These are phyloP conservation scores for Sporothrix brunneoviolacea DNA, from an alignment of 2,329 filamentous ascomycete genomes.

Conservation along the genomic window DNA sequence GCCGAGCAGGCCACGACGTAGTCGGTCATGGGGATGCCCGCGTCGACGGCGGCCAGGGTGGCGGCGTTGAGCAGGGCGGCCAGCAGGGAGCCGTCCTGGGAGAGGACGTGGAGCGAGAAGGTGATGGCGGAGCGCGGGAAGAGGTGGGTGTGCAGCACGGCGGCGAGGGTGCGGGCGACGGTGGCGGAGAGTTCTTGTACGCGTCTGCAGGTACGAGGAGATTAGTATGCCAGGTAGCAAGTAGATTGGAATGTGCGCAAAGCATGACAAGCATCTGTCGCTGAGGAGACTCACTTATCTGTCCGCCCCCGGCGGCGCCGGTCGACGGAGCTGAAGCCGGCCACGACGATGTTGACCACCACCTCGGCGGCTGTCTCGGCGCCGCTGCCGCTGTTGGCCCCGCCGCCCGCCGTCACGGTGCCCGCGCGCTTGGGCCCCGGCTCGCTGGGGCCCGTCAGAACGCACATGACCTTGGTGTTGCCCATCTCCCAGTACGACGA, in stretches of 20 bases:
- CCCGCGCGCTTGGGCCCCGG: slow-evolving; percentile 32
- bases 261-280: too few relatives aligned
- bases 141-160: slow-evolving; percentile 74
- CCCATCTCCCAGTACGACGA: slow-evolving; percentile 94
- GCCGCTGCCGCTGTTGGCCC: slow-evolving; percentile 22
- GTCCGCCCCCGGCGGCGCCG: slow-evolving; percentile 66
- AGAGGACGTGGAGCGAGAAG: slow-evolving; percentile 79
- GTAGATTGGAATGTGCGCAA: too few relatives aligned
- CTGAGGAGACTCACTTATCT: slow-evolving; percentile 61
- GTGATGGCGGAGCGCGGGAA: slow-evolving; percentile 84
- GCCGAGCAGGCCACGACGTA: slow-evolving; percentile 86
- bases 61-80: slow-evolving; percentile 86
- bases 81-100: slow-evolving; percentile 82
- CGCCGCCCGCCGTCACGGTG: slow-evolving; percentile 15
- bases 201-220: slow-evolving; percentile 49
- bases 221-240: too few relatives aligned
- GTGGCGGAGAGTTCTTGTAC: slow-evolving; percentile 75
- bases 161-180: slow-evolving; percentile 68
- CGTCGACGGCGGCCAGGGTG: slow-evolving; percentile 87
- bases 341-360: slow-evolving; percentile 74
- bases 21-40: slow-evolving; percentile 90
- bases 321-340: slow-evolving; percentile 83
- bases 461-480: slow-evolving; percentile 94
- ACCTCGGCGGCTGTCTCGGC: slow-evolving; percentile 55
- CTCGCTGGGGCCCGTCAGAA: slow-evolving; percentile 80